Evolutionary conservation across 192 early-diverging fungal genomes (phyloP).

Genomic region (Podila epigama): DNA sequence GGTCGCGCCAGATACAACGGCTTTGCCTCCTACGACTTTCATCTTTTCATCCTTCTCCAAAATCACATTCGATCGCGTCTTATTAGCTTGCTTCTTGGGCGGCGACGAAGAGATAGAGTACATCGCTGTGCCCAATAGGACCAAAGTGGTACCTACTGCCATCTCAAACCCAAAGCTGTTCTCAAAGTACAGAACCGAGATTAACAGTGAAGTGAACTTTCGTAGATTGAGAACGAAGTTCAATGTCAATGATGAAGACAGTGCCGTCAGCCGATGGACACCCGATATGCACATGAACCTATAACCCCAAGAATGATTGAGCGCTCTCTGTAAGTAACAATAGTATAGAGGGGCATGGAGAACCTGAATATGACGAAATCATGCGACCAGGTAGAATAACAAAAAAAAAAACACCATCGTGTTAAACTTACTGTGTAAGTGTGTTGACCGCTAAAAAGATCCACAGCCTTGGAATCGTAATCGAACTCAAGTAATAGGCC

Average conservation of each 20-base stretch:
- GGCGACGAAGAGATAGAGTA: conserved; percentile 61
- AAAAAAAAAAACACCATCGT: not conserved
- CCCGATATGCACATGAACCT: conserved; percentile 88
- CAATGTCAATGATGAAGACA: conserved; percentile 81
- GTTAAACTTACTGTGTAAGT: conserved; percentile 75
- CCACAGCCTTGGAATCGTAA: conserved; percentile 73
- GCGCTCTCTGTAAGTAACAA: too few species aligned
- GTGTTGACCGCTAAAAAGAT: conserved; percentile 73
- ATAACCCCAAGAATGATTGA: not conserved
- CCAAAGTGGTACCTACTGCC: conserved; percentile 73
- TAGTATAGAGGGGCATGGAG: not conserved
- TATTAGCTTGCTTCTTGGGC: not conserved
- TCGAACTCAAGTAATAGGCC: conserved; percentile 34
- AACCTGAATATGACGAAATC: too few species aligned
- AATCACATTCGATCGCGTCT: too few species aligned
- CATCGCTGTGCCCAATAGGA: conserved; percentile 81
- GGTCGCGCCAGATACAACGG: too few species aligned
- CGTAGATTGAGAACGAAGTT: conserved; percentile 89
- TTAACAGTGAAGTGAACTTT: conserved; percentile 82
- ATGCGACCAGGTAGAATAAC: too few species aligned
- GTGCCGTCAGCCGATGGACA: conserved; percentile 80
- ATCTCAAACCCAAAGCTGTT: conserved; percentile 75
- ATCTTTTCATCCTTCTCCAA: too few species aligned
- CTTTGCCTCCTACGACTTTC: too few species aligned
- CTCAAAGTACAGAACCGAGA: conserved; percentile 82